Conservation (phyloP, 768 basidiomycete genomes). For the Pulveroboletus ravenelii region DNA sequence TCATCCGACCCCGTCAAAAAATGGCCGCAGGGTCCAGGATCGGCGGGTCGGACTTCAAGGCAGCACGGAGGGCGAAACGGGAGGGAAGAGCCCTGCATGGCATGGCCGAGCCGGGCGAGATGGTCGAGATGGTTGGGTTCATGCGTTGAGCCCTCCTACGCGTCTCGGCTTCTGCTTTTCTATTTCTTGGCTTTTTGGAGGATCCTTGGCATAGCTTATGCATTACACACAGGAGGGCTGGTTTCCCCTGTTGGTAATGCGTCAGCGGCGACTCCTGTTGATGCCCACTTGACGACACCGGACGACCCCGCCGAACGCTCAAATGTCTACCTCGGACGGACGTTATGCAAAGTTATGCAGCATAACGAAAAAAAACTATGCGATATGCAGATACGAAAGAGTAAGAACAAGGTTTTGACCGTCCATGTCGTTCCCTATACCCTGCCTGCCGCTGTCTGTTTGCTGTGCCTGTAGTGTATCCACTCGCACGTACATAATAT, state of each 20-base stretch:
- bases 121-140: slow-evolving; percentile 31
- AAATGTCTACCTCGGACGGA: too few relatives aligned
- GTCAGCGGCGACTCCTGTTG: background rate
- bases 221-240: background rate
- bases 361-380: too few relatives aligned
- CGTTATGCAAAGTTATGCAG: too few relatives aligned
- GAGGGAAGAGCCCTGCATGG: slow-evolving; percentile 11
- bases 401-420: too few relatives aligned
- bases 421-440: too few relatives aligned
- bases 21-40: slow-evolving; percentile 22
- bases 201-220: background rate
- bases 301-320: too few relatives aligned
- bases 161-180: too few relatives aligned
- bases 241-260: background rate
- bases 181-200: background rate
- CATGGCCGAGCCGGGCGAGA: slow-evolving; percentile 14
- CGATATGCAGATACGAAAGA: too few relatives aligned
- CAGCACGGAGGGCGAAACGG: slow-evolving; percentile 25
- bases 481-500: too few relatives aligned
- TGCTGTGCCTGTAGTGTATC: too few relatives aligned
- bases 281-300: too few relatives aligned
- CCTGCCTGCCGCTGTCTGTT: too few relatives aligned
- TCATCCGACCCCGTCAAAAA: slow-evolving; percentile 20
- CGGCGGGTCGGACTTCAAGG: slow-evolving; percentile 28
- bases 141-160: background rate